phyloP scores from a whole-genome alignment of 768 basidiomycete species.

The Dacryopinax primogenitus region DNA sequence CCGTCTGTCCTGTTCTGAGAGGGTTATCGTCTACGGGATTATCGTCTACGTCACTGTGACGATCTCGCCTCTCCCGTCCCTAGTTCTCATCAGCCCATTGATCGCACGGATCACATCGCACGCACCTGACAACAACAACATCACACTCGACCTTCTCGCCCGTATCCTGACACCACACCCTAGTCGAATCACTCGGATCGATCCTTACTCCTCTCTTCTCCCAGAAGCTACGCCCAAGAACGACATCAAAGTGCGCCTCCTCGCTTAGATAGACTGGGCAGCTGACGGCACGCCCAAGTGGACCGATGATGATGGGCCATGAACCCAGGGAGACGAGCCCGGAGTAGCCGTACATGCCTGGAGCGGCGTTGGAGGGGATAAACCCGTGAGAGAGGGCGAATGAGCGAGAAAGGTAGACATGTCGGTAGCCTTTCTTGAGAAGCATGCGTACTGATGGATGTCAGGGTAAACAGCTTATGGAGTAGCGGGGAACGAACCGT shows the following conservation, averaged over 20 bases:
- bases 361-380: slow-evolving; percentile 72
- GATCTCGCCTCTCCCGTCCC: slow-evolving; percentile 81
- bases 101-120: not conserved
- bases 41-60: slow-evolving; percentile 68
- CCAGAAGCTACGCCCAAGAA: slow-evolving; percentile 64
- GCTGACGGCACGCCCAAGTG: slow-evolving; percentile 29
- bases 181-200: slow-evolving; percentile 72
- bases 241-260: slow-evolving; percentile 90
- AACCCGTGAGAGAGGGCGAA: slow-evolving; percentile 83
- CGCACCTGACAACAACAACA: slow-evolving; percentile 57
- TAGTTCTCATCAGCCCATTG: slow-evolving; percentile 7
- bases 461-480: slow-evolving; percentile 4
- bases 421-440: slow-evolving; percentile 77
- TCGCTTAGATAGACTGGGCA: slow-evolving; percentile 73
- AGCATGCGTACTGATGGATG: slow-evolving; percentile 70
- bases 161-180: slow-evolving; percentile 82
- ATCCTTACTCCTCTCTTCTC: slow-evolving; percentile 61
- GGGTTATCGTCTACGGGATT: no score
- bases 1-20: no score
- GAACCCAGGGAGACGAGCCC: slow-evolving; percentile 45
- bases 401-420: slow-evolving; percentile 90
- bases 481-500: slow-evolving; percentile 41
- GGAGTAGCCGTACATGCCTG: slow-evolving; percentile 87
- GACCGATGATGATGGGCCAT: slow-evolving; percentile 67
- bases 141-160: slow-evolving; percentile 88